Evolutionary conservation across 495 filamentous ascomycete species (phyloP).

Genomic region (Neohortaea acidophila): DNA sequence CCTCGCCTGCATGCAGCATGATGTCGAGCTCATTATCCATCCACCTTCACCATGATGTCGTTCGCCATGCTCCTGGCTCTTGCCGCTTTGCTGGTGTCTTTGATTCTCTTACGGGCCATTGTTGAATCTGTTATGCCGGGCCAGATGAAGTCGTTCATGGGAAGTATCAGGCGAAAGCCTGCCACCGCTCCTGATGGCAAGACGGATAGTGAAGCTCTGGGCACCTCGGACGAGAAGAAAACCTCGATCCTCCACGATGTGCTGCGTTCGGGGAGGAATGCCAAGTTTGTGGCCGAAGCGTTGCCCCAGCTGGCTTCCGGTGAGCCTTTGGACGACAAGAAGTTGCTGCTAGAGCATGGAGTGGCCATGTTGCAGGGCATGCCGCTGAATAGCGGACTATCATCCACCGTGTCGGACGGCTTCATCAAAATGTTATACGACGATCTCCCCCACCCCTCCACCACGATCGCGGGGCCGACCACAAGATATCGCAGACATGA

Average conservation of each 20-base stretch:
- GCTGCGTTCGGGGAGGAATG: constrained; percentile 21
- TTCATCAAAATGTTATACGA: constrained; percentile 24
- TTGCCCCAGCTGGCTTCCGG: constrained; percentile 24
- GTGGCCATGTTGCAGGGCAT: constrained; percentile 27
- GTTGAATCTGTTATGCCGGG: too few relatives aligned
- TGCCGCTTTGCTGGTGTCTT: too few relatives aligned
- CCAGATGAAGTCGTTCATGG: constrained; percentile 23
- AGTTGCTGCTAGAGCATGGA: constrained; percentile 26
- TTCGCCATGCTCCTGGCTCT: too few relatives aligned
- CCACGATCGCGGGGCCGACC: constrained; percentile 19
- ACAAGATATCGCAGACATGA: constrained; percentile 27
- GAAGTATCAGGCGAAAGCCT: constrained; percentile 23
- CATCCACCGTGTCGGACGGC: constrained; percentile 19
- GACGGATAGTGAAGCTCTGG: constrained; percentile 18
- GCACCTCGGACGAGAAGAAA: constrained; percentile 11
- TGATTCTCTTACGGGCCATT: too few relatives aligned
- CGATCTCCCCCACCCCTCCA: constrained; percentile 20
- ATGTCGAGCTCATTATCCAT: too few relatives aligned
- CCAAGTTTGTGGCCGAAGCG: constrained; percentile 19
- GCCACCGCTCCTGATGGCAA: constrained; percentile 25
- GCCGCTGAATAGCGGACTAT: constrained; percentile 23
- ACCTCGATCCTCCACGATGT: constrained; percentile 24
- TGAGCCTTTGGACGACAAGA: constrained; percentile 27
- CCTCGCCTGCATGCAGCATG: too few relatives aligned
- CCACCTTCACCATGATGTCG: too few relatives aligned